A percentile compares a stretch with the other conserved stretches of the same genome.
phyloP scores from a whole-genome alignment of 192 early-diverging fungal species.

The Coemansia erecta region DNA sequence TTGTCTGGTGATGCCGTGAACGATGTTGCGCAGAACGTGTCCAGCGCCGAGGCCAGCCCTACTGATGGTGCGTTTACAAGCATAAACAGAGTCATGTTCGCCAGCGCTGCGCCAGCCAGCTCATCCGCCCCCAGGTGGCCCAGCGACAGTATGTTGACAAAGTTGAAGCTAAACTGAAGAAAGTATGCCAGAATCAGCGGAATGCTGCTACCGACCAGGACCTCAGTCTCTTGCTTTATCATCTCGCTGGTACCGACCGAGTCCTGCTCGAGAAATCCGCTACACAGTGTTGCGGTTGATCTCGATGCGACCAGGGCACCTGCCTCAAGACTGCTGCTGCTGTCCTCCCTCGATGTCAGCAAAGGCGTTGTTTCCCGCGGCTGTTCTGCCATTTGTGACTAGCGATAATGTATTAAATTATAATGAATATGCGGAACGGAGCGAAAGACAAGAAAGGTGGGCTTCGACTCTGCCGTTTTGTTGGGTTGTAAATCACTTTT shows the following conservation, averaged over 20 bases:
- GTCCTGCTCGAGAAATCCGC: constrained; percentile 24
- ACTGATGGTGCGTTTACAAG: constrained; percentile 62
- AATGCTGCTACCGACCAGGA: constrained; percentile 3
- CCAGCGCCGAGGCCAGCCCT: constrained; percentile 63
- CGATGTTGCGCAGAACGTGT: constrained; percentile 65
- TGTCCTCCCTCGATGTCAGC: background rate
- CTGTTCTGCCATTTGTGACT: background rate
- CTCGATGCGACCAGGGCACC: constrained; percentile 2
- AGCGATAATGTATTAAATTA: too few relatives aligned
- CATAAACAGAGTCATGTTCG: constrained; percentile 64
- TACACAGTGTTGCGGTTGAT: constrained; percentile 23
- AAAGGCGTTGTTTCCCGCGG: constrained; percentile 8
- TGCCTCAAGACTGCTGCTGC: constrained; percentile 5
- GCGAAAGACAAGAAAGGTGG: too few relatives aligned
- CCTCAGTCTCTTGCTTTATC: constrained; percentile 9
- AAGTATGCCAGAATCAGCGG: constrained; percentile 57
- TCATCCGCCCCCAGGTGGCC: constrained; percentile 59
- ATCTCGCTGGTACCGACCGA: constrained; percentile 8
- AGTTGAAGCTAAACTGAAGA: constrained; percentile 58
- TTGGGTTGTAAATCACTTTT: too few relatives aligned
- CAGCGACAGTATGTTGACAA: constrained; percentile 57
- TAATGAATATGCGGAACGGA: too few relatives aligned
- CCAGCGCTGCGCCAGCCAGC: constrained; percentile 60
- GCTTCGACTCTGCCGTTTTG: too few relatives aligned
- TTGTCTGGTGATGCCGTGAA: constrained; percentile 60